Conservation (phyloP, 345 rosid species). For the Hirschfeldia incana region DNA sequence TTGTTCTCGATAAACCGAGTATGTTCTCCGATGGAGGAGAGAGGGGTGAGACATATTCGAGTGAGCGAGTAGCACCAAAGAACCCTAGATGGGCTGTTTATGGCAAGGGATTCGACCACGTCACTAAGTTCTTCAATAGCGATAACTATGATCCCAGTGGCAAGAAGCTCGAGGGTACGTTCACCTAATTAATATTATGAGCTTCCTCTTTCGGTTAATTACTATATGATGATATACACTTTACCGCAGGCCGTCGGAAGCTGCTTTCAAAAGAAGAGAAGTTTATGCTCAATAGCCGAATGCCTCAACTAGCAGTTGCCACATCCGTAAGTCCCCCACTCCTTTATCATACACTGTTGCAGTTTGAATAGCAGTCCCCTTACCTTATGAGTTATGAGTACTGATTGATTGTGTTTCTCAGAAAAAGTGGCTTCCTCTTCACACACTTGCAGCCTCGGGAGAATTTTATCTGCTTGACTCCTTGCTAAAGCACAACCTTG, state of each 20-base stretch:
- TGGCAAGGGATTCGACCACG: conserved; percentile 84
- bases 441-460: conserved; percentile 88
- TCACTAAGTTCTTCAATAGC: conserved; percentile 62
- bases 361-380: background rate
- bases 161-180: conserved; percentile 60
- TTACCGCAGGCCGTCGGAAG: conserved; percentile 53
- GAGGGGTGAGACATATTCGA: conserved; percentile 23
- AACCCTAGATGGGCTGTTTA: conserved; percentile 95
- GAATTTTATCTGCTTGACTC: conserved; percentile 75
- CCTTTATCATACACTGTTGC: background rate
- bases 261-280: conserved; percentile 83
- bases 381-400: no score
- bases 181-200: background rate
- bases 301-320: conserved; percentile 66
- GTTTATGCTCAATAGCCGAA: conserved; percentile 63
- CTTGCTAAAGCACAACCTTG: conserved; percentile 75
- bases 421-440: conserved; percentile 85
- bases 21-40: conserved; percentile 33
- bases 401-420: conserved; percentile 29
- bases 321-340: conserved; percentile 65
- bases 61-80: conserved; percentile 66
- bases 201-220: no score
- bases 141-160: conserved; percentile 55
- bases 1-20: conserved; percentile 59
- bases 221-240: background rate